Evolutionary conservation across 805 yeast species (phyloP).

Genomic region (Metschnikowia baotianmanensis): DNA sequence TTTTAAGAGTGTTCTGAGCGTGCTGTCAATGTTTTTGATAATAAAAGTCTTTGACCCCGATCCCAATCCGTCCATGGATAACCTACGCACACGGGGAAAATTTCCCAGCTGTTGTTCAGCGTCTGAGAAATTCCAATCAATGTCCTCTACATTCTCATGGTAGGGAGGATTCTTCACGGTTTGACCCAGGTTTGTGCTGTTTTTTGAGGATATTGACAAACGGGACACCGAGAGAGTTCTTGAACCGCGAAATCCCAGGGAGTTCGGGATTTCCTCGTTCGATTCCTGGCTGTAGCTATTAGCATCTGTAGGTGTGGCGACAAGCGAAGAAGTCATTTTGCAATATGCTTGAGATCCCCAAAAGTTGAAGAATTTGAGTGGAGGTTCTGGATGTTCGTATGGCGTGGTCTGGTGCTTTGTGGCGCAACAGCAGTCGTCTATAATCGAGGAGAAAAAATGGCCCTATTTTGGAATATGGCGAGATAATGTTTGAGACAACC

Average conservation of each 20-base stretch:
- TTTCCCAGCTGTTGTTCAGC: neutral
- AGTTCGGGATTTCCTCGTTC: neutral
- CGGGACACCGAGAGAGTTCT: conserved; percentile 1
- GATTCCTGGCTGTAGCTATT: neutral
- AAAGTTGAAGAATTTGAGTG: neutral
- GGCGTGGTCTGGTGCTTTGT: too few relatives aligned
- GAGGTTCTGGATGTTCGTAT: too few relatives aligned
- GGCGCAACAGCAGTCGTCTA: too few relatives aligned
- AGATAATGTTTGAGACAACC: neutral
- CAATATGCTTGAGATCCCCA: neutral
- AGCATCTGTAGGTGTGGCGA: neutral
- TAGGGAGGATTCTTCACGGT: neutral
- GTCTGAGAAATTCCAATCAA: neutral
- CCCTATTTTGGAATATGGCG: too few relatives aligned
- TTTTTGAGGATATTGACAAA: neutral
- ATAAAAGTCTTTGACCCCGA: conserved; percentile 51
- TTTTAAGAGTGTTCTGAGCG: conserved; percentile 63
- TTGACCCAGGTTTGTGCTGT: neutral
- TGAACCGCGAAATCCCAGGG: conserved; percentile 2
- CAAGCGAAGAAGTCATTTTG: neutral
- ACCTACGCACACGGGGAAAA: conserved; percentile 2
- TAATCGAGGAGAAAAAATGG: too few relatives aligned
- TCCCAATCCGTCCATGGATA: conserved; percentile 6
- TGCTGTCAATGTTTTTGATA: conserved; percentile 71
- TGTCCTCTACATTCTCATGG: neutral